phyloP scores from a whole-genome alignment of 2,329 filamentous ascomycete species.

The Alternaria arborescens region DNA sequence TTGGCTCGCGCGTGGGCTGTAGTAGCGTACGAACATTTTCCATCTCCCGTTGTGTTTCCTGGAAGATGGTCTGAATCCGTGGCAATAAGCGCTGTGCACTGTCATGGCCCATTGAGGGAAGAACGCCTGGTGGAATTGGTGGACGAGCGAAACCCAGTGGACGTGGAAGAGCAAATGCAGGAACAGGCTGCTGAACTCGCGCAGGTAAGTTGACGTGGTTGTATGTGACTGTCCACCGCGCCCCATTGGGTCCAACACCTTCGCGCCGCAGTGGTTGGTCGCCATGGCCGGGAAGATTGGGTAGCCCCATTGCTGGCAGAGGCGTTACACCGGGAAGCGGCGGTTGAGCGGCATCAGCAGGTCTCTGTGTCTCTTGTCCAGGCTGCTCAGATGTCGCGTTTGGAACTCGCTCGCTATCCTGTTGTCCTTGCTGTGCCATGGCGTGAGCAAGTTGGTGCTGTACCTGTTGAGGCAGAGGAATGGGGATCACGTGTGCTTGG shows the following conservation, averaged over 20 bases:
- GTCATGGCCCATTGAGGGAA: conserved; percentile 15
- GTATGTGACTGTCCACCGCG: conserved; percentile 62
- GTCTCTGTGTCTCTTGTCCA: conserved; percentile 13
- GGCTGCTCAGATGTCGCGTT: conserved; percentile 9
- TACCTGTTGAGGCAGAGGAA: conserved; percentile 33
- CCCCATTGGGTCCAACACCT: conserved; percentile 60
- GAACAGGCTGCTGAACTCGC: conserved; percentile 28
- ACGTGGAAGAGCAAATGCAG: conserved; percentile 29
- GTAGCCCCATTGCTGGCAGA: conserved; percentile 5
- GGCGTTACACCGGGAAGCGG: conserved; percentile 7
- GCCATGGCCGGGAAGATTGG: conserved; percentile 31
- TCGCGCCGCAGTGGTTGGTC: conserved; percentile 60
- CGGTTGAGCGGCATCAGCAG: conserved; percentile 16
- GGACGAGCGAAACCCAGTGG: conserved; percentile 31
- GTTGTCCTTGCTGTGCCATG: conserved; percentile 27
- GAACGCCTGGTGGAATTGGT: conserved; percentile 24
- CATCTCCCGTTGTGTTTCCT: conserved; percentile 43
- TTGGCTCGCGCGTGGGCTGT: conserved; percentile 14
- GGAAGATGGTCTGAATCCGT: conserved; percentile 34
- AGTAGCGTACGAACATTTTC: conserved; percentile 41
- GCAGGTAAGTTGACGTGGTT: conserved; percentile 54
- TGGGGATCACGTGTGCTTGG: conserved; percentile 23
- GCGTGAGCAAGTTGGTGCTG: conserved; percentile 38
- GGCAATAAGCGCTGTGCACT: conserved; percentile 30
- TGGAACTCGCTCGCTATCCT: conserved; percentile 12